Base-by-base conservation (phyloP, 495 filamentous ascomycete genomes). In the Podospora sp. region DNA sequence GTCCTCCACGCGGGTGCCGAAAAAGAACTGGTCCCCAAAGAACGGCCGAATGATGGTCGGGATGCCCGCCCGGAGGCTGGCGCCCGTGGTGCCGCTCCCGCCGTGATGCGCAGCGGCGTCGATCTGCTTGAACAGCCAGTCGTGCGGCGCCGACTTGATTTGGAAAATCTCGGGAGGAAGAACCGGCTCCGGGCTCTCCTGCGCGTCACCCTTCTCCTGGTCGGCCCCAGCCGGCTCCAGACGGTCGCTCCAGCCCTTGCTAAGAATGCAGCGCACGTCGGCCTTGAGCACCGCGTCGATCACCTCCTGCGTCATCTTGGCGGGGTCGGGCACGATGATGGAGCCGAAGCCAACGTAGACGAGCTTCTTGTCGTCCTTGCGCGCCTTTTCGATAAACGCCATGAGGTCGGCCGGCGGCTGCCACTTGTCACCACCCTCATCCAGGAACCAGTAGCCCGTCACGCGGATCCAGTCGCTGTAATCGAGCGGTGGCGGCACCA, bases 231-330 rank as follows among this genome's bases (percentile, higher is more conserved):
- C 33, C 8, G 46, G 46, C 14, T 67, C 65, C 72, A 69, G 84
- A 22, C 94, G 87, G 76, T 98, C 95, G n/a, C 93, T 97, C 95
- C 95, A 99, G n/a, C 95, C 95, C 75, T 98, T 98, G 26, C 92
- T 96, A 8, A 99, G 84, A 71, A 99, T 95, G 71, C 96, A 98
- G 55, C 94, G 87, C 5, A 98, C 92, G 71, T 96, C 94, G 0
- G 96, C 96, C 77, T 96, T 97, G 63, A 87, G 78, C 6, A 98
- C 92, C 0, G 92, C 93, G 63, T 96, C 91, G 35, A 99, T 89
- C 14, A 99, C 90, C 0, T 94, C 93, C 71, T 88, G 86, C 40
- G 94, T 97, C 74, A 99, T 83, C 62, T 92, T 92, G 40, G 86
- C 88, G 12, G 94, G 91, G 74, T 99, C 94, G 0, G 90, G 88